Evolutionary conservation across 225 moss, liverwort and hornwort species (phyloP).

Genomic region (Asterella californica): DNA sequence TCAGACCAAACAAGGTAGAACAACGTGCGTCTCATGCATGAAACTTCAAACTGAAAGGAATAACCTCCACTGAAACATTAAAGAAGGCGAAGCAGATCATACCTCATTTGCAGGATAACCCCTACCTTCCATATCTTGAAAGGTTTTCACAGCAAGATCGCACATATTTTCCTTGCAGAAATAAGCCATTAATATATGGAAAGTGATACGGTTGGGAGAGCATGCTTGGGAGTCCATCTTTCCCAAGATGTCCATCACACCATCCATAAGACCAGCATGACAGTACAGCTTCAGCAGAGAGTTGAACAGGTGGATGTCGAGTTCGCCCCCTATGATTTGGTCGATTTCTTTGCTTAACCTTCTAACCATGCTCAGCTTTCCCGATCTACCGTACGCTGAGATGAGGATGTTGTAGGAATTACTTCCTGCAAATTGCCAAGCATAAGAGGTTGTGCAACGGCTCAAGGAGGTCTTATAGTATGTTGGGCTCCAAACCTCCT

Average conservation of each 20-base stretch:
- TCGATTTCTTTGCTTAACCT: constrained; percentile 59
- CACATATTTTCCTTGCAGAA: constrained; percentile 68
- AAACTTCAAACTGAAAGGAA: not conserved
- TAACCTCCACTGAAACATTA: not conserved
- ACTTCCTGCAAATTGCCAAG: constrained; percentile 6
- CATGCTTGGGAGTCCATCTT: constrained; percentile 73
- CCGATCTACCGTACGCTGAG: constrained; percentile 66
- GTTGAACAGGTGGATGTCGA: constrained; percentile 70
- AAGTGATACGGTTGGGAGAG: constrained; percentile 71
- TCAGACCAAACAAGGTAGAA: not conserved
- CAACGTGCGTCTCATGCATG: not conserved
- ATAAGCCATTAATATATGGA: constrained; percentile 74
- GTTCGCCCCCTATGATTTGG: constrained; percentile 38
- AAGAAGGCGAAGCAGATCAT: not conserved
- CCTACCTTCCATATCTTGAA: constrained; percentile 73
- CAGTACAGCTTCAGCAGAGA: constrained; percentile 76
- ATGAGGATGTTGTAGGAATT: constrained; percentile 45
- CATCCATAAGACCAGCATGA: constrained; percentile 62
- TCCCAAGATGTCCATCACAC: constrained; percentile 56
- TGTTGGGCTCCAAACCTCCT: not conserved
- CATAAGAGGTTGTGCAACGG: not conserved
- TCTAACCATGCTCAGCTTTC: constrained; percentile 55
- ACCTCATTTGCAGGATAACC: constrained; percentile 83
- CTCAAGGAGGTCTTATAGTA: not conserved
- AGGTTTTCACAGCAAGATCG: constrained; percentile 65